Base-by-base conservation (phyloP, 352 stramenopile genomes). In the Elongisporangium anandrum region DNA sequence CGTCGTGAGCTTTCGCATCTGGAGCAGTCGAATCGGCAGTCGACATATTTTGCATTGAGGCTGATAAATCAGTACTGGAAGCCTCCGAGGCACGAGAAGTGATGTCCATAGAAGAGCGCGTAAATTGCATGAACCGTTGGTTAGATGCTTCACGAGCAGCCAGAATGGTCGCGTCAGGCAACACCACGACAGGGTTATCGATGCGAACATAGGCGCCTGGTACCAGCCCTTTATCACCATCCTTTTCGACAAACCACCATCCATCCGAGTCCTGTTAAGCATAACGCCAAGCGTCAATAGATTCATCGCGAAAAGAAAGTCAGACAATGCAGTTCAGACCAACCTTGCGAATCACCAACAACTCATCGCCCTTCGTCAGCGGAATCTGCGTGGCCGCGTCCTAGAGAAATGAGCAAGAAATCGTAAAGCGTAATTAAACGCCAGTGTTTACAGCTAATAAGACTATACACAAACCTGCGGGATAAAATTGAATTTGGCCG, bases 211-310 rank as follows among this genome's bases (percentile, higher is more conserved):
- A 94, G 21, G 81, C 85, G 12, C 81, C 84, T 0, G 84, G 84
- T n/a, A 94, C 84, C 29, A 94, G 72, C 0, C 84, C 84, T 54
- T 92, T 91, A 64, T 92, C 80, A 59, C 75, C 77, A 52, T 90
- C 77, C 29, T 90, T 79, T 19, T 81, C 65, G 23, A 94, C 82
- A 59, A 94, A 90, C 84, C 84, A 94, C 84, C 84, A 94, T 58
- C 84, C 84, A 54, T 94, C 84, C 52, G 68, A 74, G 60, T 94
- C 84, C 66, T 73, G 12, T 29, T 3, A 45, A 34, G 3, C 47
- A 47, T 2, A 22, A 24, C 10, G n/a, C n/a, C n/a, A n/a, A 39
- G 9, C 9, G 29, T 41, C 29, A 41, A 41, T 15, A 41, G 9
- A 41, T 15, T 45, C 24, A 47, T 17, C 9, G 23, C 23, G 12